Conservation (phyloP, 148 eudicot genomes). For the Camellia lanceoleosa region DNA sequence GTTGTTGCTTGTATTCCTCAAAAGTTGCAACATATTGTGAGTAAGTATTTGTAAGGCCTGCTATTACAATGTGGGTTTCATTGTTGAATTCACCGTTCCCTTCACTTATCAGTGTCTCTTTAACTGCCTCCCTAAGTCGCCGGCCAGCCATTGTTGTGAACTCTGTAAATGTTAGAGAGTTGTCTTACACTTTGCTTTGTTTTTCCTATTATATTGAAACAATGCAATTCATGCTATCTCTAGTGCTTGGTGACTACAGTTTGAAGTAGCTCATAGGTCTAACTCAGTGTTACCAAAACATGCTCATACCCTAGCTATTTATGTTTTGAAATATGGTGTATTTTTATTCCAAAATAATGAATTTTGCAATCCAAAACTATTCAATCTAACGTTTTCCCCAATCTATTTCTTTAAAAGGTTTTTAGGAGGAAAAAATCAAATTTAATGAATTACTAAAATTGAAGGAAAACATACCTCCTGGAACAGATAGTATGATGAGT, state of each 20-base stretch:
- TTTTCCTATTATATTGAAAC: neutral
- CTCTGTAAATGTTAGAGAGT: slow-evolving; percentile 19
- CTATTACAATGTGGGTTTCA: slow-evolving; percentile 32
- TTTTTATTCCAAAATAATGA: no score
- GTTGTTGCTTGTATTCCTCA: slow-evolving; percentile 38
- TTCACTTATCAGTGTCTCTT: slow-evolving; percentile 29
- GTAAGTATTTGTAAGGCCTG: slow-evolving; percentile 44
- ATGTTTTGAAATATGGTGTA: no score
- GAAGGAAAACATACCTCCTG: slow-evolving; percentile 35
- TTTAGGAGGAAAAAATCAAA: no score
- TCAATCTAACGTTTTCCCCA: no score
- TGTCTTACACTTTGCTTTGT: neutral
- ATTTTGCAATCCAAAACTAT: no score
- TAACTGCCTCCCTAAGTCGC: slow-evolving; percentile 32
- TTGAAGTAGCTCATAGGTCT: neutral
- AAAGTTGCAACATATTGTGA: slow-evolving; percentile 36
- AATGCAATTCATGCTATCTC: neutral
- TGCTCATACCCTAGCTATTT: no score
- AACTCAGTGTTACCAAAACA: no score
- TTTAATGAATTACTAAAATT: no score
- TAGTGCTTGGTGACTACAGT: neutral
- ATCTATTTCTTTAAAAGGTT: no score
- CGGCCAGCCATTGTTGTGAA: slow-evolving; percentile 51
- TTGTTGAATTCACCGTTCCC: slow-evolving; percentile 27
- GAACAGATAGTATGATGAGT: slow-evolving; percentile 37